Evolutionary conservation across 441 rosid genomes (phyloP).

Genomic region (Jatropha multifida): DNA sequence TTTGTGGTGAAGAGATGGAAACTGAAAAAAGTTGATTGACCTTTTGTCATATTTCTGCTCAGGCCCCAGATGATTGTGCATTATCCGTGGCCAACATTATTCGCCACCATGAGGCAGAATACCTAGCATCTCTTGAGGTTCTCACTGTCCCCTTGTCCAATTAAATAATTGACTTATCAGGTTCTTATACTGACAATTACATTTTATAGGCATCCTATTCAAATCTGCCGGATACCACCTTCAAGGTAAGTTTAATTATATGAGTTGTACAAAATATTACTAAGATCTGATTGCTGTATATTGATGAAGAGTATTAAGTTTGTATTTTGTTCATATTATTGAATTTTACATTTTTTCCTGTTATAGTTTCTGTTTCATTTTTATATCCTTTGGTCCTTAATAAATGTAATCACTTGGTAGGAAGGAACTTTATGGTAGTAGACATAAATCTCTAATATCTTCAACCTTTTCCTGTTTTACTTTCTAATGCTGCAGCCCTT

Average conservation of each 20-base stretch:
- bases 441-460: not conserved
- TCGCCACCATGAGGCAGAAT: slow-evolving; percentile 88
- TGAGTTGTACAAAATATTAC: not conserved
- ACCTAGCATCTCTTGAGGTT: slow-evolving; percentile 91
- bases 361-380: not conserved
- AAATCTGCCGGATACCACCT: slow-evolving; percentile 86
- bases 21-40: slow-evolving; percentile 4
- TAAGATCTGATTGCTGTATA: not conserved
- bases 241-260: slow-evolving; percentile 55
- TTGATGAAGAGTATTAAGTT: not conserved
- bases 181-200: slow-evolving; percentile 16
- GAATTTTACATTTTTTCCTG: not conserved
- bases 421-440: not conserved
- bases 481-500: not conserved
- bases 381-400: not conserved
- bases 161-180: slow-evolving; percentile 15
- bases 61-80: slow-evolving; percentile 90
- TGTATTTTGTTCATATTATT: not conserved
- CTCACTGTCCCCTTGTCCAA: slow-evolving; percentile 17
- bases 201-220: slow-evolving; percentile 78
- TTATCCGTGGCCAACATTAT: slow-evolving; percentile 59
- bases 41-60: slow-evolving; percentile 28
- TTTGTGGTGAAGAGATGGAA: not conserved
- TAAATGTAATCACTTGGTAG: not conserved
- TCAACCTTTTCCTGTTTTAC: not conserved